Percentiles rank a stretch among this genome's conserved stretches.
phyloP scores from a whole-genome alignment of 208 protist genomes.

The Jaenimonas drosophilae region DNA sequence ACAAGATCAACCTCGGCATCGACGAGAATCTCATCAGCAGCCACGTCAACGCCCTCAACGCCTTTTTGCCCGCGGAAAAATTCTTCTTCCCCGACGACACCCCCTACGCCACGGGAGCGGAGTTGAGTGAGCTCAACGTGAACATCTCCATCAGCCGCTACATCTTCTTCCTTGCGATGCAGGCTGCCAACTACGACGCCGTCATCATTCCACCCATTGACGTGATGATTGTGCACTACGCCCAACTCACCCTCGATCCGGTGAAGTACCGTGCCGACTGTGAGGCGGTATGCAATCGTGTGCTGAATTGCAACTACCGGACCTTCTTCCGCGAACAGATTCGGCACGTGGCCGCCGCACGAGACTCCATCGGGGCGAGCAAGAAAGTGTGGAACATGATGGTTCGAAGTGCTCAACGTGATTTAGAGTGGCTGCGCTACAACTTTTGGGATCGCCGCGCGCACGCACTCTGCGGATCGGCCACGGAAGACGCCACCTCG shows the following conservation, averaged over 20 bases:
- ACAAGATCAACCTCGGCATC: slow-evolving; percentile 76
- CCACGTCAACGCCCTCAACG: slow-evolving; percentile 45
- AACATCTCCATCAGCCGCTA: slow-evolving; percentile 66
- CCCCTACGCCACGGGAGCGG: too few species aligned
- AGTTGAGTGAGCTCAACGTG: not conserved
- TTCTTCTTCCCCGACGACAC: slow-evolving; percentile 52
- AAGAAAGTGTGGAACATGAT: slow-evolving; percentile 82
- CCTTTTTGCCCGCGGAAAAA: slow-evolving; percentile 29
- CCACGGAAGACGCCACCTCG: not conserved
- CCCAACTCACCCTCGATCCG: slow-evolving; percentile 63
- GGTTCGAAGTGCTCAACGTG: slow-evolving; percentile 62
- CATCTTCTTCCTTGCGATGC: slow-evolving; percentile 85
- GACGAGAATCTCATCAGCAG: slow-evolving; percentile 58
- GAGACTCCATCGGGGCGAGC: slow-evolving; percentile 47
- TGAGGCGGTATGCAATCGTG: slow-evolving; percentile 71
- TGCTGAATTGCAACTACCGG: slow-evolving; percentile 83
- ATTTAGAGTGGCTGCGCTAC: slow-evolving; percentile 76
- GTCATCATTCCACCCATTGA: slow-evolving; percentile 83
- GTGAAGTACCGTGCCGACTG: slow-evolving; percentile 73
- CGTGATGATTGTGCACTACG: slow-evolving; percentile 81
- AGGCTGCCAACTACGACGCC: slow-evolving; percentile 80
- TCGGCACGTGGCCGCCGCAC: slow-evolving; percentile 27
- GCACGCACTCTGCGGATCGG: not conserved
- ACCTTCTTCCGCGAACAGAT: slow-evolving; percentile 62
- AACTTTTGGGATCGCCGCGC: slow-evolving; percentile 74